Base-by-base conservation (phyloP, 108 stramenopile genomes). In the Aurantiochytrium sp. region DNA sequence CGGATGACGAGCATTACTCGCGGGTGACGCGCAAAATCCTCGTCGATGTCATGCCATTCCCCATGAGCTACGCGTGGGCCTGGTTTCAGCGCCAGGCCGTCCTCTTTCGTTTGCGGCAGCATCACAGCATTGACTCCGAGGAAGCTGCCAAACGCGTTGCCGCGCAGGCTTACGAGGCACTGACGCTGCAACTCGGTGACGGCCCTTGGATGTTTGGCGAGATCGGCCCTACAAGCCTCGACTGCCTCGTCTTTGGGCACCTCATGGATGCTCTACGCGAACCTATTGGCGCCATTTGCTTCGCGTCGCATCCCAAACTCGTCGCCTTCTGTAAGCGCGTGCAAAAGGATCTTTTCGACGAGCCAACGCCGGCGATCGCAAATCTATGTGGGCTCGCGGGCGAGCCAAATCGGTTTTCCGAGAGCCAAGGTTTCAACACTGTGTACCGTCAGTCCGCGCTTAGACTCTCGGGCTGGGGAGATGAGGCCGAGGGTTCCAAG, bases 251-350 rank as follows among this genome's bases (percentile, higher is more conserved):
- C 19, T 83, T 83, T 83, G 76, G 76, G 10, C 76, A 83, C 4
- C 76, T 83, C 10, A 83, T 83, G 76, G 76, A 83, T 45, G 76
- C 76, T 6, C 51, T 83, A 18, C 76, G 76, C 49, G 76, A 83
- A 23, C 76, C 76, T 18, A 47, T 83, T 1, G 76, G 76, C 76
- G 76, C 76, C 25, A 23, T 83, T 16, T 83, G 45, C 49, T 53
- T 47, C 5, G 25, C 14, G 49, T 19, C 12, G 49, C n/a, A 53
- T 53, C 76, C 6, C 6, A 53, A 53, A 14, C 76, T 83, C 19
- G 76, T 83, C 25, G 51, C 14, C 45, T 83, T 53, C 23, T 83
- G 76, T 4, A 47, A 83, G 51, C 76, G 76, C 45, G 51, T 83
- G 45, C 76, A 83, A 45, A 18, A 53, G 51, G 6, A 55, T 14